Evolutionary conservation across 495 filamentous ascomycete species (phyloP).

Genomic region (Xylaria acuta): DNA sequence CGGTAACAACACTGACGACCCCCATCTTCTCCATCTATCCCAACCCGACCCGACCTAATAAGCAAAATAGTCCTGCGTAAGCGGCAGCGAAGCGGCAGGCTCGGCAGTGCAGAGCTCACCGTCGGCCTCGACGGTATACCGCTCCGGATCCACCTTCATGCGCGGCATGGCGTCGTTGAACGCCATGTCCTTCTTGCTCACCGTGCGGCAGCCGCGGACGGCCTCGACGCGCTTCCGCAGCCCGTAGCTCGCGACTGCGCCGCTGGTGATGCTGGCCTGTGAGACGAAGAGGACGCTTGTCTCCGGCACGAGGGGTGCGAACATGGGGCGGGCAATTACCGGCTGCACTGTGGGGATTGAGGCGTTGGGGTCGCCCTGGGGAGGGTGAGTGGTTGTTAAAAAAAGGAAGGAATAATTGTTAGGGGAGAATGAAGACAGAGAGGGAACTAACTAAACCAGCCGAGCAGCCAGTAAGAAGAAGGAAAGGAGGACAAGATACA

Average conservation of each 20-base stretch:
- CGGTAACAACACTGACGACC: too few species aligned
- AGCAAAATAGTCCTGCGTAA: constrained; percentile 83
- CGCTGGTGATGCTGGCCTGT: constrained; percentile 68
- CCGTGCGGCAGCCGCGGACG: constrained; percentile 77
- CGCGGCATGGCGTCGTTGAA: constrained; percentile 85
- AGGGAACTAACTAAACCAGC: too few species aligned
- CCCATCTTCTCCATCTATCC: too few species aligned
- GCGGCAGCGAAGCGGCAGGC: constrained; percentile 73
- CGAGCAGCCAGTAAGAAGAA: not conserved
- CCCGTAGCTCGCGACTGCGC: constrained; percentile 70
- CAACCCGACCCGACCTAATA: constrained; percentile 56
- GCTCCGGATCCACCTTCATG: constrained; percentile 95
- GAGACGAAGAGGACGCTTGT: constrained; percentile 87
- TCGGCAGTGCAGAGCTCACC: constrained; percentile 76
- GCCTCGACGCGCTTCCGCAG: constrained; percentile 82
- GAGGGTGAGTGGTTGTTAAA: not conserved
- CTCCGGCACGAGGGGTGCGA: constrained; percentile 72
- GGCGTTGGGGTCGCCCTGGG: constrained; percentile 85
- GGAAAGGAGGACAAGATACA: not conserved
- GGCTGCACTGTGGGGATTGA: constrained; percentile 93
- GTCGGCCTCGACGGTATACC: constrained; percentile 89
- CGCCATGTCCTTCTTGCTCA: constrained; percentile 94
- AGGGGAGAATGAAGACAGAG: not conserved
- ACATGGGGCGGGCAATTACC: constrained; percentile 86
- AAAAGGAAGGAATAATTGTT: not conserved